These are phyloP conservation scores for Escovopsis sp. DNA, from an alignment of 2,329 filamentous ascomycete genomes.

Conservation along the genomic window DNA sequence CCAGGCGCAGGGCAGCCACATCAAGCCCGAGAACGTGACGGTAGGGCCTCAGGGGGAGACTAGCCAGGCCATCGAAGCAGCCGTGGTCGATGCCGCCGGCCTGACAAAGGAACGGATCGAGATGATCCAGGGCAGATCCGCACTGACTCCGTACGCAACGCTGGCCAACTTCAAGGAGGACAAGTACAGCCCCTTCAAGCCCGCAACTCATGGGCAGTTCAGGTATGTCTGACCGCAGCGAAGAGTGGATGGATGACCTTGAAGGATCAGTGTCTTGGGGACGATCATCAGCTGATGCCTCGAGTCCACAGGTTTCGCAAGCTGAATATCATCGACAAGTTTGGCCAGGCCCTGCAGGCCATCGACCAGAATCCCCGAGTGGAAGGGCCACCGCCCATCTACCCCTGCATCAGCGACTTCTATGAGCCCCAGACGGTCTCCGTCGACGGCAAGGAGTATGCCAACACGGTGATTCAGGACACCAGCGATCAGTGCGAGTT, in stretches of 20 bases:
- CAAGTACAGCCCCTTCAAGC: conserved; percentile 24
- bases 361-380: conserved; percentile 15
- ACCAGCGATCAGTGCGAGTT: conserved; percentile 16
- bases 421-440: conserved; percentile 15
- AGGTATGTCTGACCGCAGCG: conserved; percentile 1
- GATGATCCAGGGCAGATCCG: conserved; percentile 12
- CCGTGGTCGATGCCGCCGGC: conserved; percentile 8
- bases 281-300: too few relatives aligned
- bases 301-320: conserved; percentile 20
- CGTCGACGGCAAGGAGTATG: conserved; percentile 4
- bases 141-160: conserved; percentile 22
- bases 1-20: conserved; percentile 19
- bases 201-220: conserved; percentile 32
- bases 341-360: conserved; percentile 25
- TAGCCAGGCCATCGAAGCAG: conserved; percentile 1
- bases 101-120: conserved; percentile 8
- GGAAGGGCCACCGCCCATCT: conserved; percentile 9
- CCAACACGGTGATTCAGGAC: conserved; percentile 12
- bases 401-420: conserved; percentile 22
- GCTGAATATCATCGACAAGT: conserved; percentile 34
- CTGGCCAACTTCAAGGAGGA: conserved; percentile 10
- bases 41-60: conserved; percentile 5
- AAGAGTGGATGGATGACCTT: background rate
- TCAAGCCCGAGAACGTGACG: conserved; percentile 21
- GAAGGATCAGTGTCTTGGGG: too few relatives aligned